Conservation (phyloP, 129 eudicot genomes). For the Silybum marianum region DNA sequence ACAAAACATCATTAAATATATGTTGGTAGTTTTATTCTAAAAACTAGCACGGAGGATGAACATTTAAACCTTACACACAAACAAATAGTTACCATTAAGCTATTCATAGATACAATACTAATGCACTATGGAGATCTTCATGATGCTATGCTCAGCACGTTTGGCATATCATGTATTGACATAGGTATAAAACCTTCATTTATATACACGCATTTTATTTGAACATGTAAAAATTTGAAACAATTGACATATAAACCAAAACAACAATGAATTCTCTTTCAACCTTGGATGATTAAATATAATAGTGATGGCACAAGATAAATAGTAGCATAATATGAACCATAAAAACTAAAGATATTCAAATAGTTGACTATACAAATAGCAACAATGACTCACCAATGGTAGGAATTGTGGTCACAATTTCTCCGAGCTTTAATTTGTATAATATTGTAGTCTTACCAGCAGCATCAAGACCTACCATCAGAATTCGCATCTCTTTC, state of each 20-base stretch:
- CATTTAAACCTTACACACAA: background rate
- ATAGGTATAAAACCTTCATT: background rate
- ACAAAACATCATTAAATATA: too few species aligned
- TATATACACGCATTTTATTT: background rate
- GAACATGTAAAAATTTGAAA: background rate
- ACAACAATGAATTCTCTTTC: background rate
- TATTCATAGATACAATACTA: background rate
- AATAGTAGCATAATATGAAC: background rate
- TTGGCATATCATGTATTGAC: background rate
- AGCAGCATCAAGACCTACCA: slow-evolving; percentile 60
- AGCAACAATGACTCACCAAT: slow-evolving; percentile 34
- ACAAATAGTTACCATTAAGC: background rate
- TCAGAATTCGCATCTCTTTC: slow-evolving; percentile 49
- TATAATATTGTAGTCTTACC: slow-evolving; percentile 56
- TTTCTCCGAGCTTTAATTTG: slow-evolving; percentile 51
- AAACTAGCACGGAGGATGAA: background rate
- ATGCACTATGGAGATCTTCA: background rate
- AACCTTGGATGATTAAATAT: background rate
- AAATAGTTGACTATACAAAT: slow-evolving; percentile 10
- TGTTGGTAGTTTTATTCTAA: background rate
- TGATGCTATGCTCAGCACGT: background rate
- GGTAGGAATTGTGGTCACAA: slow-evolving; percentile 47
- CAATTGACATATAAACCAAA: background rate
- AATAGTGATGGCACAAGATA: background rate
- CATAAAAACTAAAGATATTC: background rate